Evolutionary conservation across 202 grass and related monocot species (phyloP), one percentile per base, ranked within the genome.

Genomic region (Sporobolus alterniflorus): DNA sequence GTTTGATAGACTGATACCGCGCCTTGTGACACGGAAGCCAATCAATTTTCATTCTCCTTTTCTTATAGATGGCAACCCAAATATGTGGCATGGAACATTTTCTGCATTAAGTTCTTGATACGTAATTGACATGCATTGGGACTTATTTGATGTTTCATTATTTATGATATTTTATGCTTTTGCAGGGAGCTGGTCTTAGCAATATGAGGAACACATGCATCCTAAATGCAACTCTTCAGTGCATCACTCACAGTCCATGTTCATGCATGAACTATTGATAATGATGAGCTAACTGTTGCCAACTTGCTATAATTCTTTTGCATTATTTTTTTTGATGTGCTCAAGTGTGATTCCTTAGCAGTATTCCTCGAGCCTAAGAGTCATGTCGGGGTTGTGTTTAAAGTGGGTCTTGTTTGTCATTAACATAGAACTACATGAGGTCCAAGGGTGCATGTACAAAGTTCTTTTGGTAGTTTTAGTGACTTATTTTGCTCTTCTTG

Each of bases 171-270:
- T 60, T 8, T 32, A 28, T 26, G 12, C 52, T 72, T 21, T 80
- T n/a, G 61, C 74, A 99, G 96, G 96, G 93, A 69, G 93, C 96
- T 77, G 85, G 85, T 83, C 96, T 99, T 67, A 43, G 66, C 44
- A 99, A 99, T 84, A 82, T 99, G 87, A 93, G 96, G 33, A 99
- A 99, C 80, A 99, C 96, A 64, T 96, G 96, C 79, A 96, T 96
- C 73, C 41, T 99, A 24, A 99, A 99, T 64, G 77, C 89, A 55
- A 89, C 86, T 63, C 93, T 99, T 68, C 96, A 99, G 71, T 99
- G 96, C 83, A 91, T 99, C 34, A 94, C 93, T 42, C 96, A 99
- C 72, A 75, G 59, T 88, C 85, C 89, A 73, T 91, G 87, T 51
- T 41, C 76, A 76, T 79, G 93, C 96, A 96, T 78, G 86, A 16